These are phyloP conservation scores for Daldinia decipiens DNA, from an alignment of 495 filamentous ascomycete species.

Conservation along the genomic window DNA sequence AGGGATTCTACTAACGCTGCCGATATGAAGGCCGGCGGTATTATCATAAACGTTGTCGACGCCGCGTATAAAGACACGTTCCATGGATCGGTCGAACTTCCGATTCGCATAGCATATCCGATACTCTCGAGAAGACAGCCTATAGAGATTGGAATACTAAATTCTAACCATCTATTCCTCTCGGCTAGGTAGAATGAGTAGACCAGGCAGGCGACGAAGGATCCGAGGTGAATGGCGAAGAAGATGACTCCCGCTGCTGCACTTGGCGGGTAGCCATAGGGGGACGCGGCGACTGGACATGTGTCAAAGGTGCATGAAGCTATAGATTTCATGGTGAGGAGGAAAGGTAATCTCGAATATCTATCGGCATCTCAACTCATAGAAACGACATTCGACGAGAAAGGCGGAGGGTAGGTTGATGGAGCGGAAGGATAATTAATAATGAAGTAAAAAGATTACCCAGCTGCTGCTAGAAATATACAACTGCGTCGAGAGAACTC, in stretches of 20 bases:
- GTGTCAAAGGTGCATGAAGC: slow-evolving; percentile 35
- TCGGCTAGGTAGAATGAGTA: slow-evolving; percentile 37
- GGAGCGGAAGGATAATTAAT: slow-evolving; percentile 18
- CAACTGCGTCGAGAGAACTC: not conserved
- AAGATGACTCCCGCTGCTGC: slow-evolving; percentile 33
- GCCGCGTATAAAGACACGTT: slow-evolving; percentile 36
- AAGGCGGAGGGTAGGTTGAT: not conserved
- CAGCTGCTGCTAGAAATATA: slow-evolving; percentile 4
- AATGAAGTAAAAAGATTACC: slow-evolving; percentile 14
- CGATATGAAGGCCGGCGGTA: slow-evolving; percentile 37
- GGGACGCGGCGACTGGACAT: slow-evolving; percentile 33
- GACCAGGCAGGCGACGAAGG: slow-evolving; percentile 29
- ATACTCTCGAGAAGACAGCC: slow-evolving; percentile 33
- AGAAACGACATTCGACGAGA: slow-evolving; percentile 16
- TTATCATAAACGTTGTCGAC: slow-evolving; percentile 35
- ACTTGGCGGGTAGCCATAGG: slow-evolving; percentile 41
- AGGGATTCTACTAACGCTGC: slow-evolving; percentile 28
- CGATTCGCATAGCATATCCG: slow-evolving; percentile 31
- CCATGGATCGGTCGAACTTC: slow-evolving; percentile 36
- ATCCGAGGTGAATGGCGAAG: slow-evolving; percentile 31
- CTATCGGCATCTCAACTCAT: slow-evolving; percentile 12
- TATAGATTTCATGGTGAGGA: slow-evolving; percentile 34
- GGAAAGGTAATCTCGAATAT: not conserved
- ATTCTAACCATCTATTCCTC: slow-evolving; percentile 33
- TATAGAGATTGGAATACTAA: slow-evolving; percentile 36